These are phyloP conservation scores for Umbelopsis sp. DNA, from an alignment of 371 early-diverging fungal genomes.

Conservation along the genomic window DNA sequence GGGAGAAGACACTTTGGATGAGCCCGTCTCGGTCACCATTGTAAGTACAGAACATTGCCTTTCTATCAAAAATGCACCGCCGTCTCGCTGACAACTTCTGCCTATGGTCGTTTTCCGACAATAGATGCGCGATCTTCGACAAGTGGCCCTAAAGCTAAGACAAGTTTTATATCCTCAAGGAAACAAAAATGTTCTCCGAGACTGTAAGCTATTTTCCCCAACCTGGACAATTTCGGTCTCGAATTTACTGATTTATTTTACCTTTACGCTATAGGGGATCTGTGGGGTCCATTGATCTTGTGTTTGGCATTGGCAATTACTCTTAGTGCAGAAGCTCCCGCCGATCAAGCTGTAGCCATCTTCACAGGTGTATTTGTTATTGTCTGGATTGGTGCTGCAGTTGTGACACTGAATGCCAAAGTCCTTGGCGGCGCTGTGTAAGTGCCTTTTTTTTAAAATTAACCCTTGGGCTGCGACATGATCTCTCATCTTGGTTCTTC, in stretches of 20 bases:
- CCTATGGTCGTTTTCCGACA: neutral
- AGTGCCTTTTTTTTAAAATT: slow-evolving; percentile 22
- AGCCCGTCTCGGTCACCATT: slow-evolving; percentile 85
- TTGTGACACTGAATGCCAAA: slow-evolving; percentile 92
- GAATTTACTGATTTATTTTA: neutral
- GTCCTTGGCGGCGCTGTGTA: slow-evolving; percentile 90
- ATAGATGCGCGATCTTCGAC: slow-evolving; percentile 79
- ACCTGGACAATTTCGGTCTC: slow-evolving; percentile 21
- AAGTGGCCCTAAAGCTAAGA: slow-evolving; percentile 71
- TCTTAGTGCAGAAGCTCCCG: slow-evolving; percentile 66
- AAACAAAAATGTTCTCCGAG: slow-evolving; percentile 68
- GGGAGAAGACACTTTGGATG: slow-evolving; percentile 84
- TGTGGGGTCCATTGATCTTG: slow-evolving; percentile 94
- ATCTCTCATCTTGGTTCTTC: neutral
- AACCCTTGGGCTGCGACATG: neutral
- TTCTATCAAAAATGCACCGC: neutral
- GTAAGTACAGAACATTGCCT: slow-evolving; percentile 45
- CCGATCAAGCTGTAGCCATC: slow-evolving; percentile 77
- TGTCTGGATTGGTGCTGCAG: slow-evolving; percentile 90
- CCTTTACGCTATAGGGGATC: slow-evolving; percentile 69
- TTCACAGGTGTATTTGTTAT: slow-evolving; percentile 92
- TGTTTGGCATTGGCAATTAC: slow-evolving; percentile 84
- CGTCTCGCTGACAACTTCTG: neutral
- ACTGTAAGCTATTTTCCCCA: slow-evolving; percentile 60
- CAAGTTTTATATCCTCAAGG: slow-evolving; percentile 78